phyloP scores from a whole-genome alignment of 352 stramenopile genomes.

The Globisporangium camurandrum region DNA sequence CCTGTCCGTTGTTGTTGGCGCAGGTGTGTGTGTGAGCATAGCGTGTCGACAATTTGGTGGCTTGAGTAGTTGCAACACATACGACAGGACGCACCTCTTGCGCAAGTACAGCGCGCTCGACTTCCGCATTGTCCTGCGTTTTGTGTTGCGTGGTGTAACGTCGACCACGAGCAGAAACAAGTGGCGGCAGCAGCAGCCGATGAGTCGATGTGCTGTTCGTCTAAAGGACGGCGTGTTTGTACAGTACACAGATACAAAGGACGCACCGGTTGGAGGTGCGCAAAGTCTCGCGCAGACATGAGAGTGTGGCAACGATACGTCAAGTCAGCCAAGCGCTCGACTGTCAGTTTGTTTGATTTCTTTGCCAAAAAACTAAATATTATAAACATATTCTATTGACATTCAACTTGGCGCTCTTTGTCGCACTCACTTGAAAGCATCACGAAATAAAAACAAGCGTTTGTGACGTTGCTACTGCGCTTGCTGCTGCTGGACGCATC shows the following conservation, averaged over 20 bases:
- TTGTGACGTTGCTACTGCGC: too few species aligned
- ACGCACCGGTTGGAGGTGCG: constrained; percentile 61
- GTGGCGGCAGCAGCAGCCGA: neutral
- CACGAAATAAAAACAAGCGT: too few species aligned
- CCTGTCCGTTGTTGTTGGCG: constrained; percentile 17
- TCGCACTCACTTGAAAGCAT: too few species aligned
- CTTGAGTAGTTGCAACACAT: too few species aligned
- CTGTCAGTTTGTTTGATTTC: neutral
- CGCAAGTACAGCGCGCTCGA: constrained; percentile 72
- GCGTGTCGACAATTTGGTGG: neutral
- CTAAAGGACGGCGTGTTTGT: too few species aligned
- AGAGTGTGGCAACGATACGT: too few species aligned
- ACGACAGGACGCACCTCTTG: constrained; percentile 50
- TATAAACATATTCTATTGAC: too few species aligned
- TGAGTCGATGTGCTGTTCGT: neutral
- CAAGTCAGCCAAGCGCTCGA: neutral
- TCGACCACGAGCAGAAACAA: neutral
- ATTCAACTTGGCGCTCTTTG: too few species aligned
- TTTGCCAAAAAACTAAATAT: neutral
- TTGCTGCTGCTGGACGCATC: too few species aligned
- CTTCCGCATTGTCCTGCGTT: constrained; percentile 77
- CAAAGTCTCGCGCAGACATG: constrained; percentile 65
- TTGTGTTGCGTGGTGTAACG: neutral
- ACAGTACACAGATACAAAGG: too few species aligned
- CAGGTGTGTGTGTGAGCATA: neutral